phyloP scores from a whole-genome alignment of 768 basidiomycete species.

The Tubosaeta brunneosetosa region DNA sequence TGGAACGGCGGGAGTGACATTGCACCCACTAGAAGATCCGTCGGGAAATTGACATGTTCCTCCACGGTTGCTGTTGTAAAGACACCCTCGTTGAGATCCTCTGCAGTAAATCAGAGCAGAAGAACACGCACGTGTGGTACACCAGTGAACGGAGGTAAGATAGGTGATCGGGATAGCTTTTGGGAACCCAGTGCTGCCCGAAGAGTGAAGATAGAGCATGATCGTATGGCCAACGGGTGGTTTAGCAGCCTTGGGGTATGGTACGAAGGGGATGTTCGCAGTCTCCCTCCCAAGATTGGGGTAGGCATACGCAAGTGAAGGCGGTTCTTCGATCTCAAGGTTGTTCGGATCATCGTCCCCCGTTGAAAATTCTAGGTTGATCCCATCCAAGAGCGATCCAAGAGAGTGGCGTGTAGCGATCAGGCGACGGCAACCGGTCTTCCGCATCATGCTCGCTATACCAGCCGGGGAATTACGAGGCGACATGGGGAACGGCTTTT shows the following conservation, averaged over 20 bases:
- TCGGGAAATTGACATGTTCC: neutral
- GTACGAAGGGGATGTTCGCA: neutral
- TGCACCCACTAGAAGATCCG: neutral
- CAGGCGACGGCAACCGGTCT: constrained; percentile 37
- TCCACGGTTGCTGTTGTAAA: constrained; percentile 1
- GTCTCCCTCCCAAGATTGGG: constrained; percentile 6
- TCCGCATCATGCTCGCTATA: constrained; percentile 31
- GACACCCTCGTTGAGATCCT: neutral
- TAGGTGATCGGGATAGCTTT: constrained; percentile 38
- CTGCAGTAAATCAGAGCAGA: neutral
- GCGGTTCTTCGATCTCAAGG: constrained; percentile 14
- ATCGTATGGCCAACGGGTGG: constrained; percentile 13
- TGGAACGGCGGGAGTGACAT: constrained; percentile 23
- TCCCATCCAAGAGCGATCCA: constrained; percentile 24
- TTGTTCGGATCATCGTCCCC: neutral
- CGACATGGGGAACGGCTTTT: constrained; percentile 34
- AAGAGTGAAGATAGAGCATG: constrained; percentile 42
- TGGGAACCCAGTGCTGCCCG: constrained; percentile 46
- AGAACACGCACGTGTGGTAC: constrained; percentile 28
- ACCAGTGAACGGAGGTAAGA: constrained; percentile 30
- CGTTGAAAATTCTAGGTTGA: constrained; percentile 20
- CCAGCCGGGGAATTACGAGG: constrained; percentile 35
- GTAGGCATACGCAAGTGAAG: constrained; percentile 11
- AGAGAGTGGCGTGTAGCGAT: constrained; percentile 34
- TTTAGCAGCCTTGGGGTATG: constrained; percentile 3